These are phyloP conservation scores for Ceratocystis albifundus DNA, from an alignment of 2,329 filamentous ascomycete species.

Conservation along the genomic window DNA sequence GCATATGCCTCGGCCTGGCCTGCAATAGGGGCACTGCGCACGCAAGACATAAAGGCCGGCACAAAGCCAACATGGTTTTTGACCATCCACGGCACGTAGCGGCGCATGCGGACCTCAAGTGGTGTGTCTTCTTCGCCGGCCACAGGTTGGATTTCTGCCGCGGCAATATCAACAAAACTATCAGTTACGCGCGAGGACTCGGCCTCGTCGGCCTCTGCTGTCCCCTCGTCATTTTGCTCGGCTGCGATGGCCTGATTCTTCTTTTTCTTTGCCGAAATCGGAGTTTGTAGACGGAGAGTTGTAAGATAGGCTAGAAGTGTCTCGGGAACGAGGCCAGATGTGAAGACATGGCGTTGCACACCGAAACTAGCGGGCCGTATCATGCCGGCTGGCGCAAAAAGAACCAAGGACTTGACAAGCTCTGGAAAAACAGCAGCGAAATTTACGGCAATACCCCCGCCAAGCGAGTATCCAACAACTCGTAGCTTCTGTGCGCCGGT, in stretches of 20 bases:
- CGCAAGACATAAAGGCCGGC: conserved; percentile 47
- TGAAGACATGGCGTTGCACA: conserved; percentile 41
- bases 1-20: conserved; percentile 42
- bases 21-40: conserved; percentile 44
- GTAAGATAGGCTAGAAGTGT: conserved; percentile 40
- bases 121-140: conserved; percentile 27
- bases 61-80: conserved; percentile 47
- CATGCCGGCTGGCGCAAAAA: conserved; percentile 70
- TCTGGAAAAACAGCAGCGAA: conserved; percentile 63
- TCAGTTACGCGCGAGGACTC: conserved; percentile 25
- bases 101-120: conserved; percentile 39
- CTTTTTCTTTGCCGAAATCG: conserved; percentile 36
- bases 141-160: conserved; percentile 33
- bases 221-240: neutral
- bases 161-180: conserved; percentile 33
- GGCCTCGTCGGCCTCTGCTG: conserved; percentile 4
- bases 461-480: conserved; percentile 70
- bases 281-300: conserved; percentile 38
- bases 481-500: conserved; percentile 47
- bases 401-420: conserved; percentile 56
- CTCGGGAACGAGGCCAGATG: conserved; percentile 44
- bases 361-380: conserved; percentile 48
- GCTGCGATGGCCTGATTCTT: conserved; percentile 4
- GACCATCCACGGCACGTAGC: conserved; percentile 49
- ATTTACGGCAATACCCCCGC: conserved; percentile 63